Base-by-base conservation (phyloP, 225 moss, liverwort and hornwort species). In the Straminergon stramineum region DNA sequence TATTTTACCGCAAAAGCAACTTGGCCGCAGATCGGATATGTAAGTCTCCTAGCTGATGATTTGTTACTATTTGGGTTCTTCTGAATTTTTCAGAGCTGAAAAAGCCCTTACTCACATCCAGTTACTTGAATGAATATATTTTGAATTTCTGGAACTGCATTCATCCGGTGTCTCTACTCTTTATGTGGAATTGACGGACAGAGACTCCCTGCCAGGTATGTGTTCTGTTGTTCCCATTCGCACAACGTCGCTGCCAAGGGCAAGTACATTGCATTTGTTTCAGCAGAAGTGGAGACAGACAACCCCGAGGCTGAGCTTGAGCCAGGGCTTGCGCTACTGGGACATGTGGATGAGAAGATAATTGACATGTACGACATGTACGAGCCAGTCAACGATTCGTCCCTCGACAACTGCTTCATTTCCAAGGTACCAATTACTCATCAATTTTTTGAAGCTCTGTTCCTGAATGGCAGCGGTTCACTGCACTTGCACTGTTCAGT, bases 251-350 rank as follows among this genome's bases (percentile, higher is more conserved):
- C 97, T 81, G 96, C 97, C 10, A 98, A 96, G 87, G 98, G 97
- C 85, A 98, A 98, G 92, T 98, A 97, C 83, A 96, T 97, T 51
- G 98, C 98, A 13, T 98, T 98, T 91, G 97, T 98, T 62, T 97
- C 96, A 53, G 96, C 96, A 48, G 95, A 95, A 90, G 98, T 95
- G 84, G 98, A 98, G 92, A 98, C 97, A 31, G 93, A 98, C 43
- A 93, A 87, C 78, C 98, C 97, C 16, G 96, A 97, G 92, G 92
- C 90, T 23, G 98, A 98, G 92, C 92, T 98, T 68, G 96, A 93
- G 84, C 90, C 95, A 35, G 98, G 97, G 35, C 93, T 98, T 81
- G 96, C 94, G 87, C 90, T 98, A 48, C 94, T 98, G 21, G 97
- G 98, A 39, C 96, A 94, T 43, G 73, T 96, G 55, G 97, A 98